These are phyloP conservation scores for Karstenula rhodostoma DNA, from an alignment of 2,329 filamentous ascomycete genomes.

Conservation along the genomic window DNA sequence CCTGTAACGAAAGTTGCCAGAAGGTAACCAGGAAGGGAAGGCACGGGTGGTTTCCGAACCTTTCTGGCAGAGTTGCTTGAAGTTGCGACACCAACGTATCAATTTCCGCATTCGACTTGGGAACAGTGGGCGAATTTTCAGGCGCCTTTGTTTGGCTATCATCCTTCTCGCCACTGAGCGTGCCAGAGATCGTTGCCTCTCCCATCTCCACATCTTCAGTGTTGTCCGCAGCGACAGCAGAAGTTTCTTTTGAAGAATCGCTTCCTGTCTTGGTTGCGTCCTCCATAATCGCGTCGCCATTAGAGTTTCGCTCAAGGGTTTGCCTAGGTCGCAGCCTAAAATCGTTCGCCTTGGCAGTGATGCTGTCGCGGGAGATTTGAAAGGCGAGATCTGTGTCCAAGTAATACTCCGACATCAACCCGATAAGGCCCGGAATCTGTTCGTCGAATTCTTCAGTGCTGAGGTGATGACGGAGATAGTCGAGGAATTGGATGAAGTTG, in stretches of 20 bases:
- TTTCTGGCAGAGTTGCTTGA: conserved; percentile 65
- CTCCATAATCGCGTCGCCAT: conserved; percentile 62
- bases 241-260: background rate
- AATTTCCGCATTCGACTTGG: conserved; percentile 70
- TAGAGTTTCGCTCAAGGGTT: conserved; percentile 25
- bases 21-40: conserved; percentile 88
- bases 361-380: conserved; percentile 77
- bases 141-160: conserved; percentile 2
- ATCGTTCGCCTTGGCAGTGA: conserved; percentile 59
- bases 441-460: conserved; percentile 78
- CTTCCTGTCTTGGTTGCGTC: conserved; percentile 23
- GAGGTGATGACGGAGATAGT: conserved; percentile 83
- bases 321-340: conserved; percentile 35
- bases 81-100: conserved; percentile 77
- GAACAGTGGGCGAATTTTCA: background rate
- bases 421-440: conserved; percentile 76
- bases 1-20: conserved; percentile 86
- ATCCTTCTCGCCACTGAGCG: conserved; percentile 7
- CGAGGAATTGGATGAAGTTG: conserved; percentile 85
- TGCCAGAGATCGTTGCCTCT: conserved; percentile 31
- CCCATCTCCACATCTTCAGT: conserved; percentile 52
- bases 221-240: conserved; percentile 14
- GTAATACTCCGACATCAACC: conserved; percentile 79
- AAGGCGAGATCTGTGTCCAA: conserved; percentile 85
- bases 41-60: conserved; percentile 74